Evolutionary conservation across 805 yeast genomes (phyloP).

Genomic region (Hanseniaspora lachancei): DNA sequence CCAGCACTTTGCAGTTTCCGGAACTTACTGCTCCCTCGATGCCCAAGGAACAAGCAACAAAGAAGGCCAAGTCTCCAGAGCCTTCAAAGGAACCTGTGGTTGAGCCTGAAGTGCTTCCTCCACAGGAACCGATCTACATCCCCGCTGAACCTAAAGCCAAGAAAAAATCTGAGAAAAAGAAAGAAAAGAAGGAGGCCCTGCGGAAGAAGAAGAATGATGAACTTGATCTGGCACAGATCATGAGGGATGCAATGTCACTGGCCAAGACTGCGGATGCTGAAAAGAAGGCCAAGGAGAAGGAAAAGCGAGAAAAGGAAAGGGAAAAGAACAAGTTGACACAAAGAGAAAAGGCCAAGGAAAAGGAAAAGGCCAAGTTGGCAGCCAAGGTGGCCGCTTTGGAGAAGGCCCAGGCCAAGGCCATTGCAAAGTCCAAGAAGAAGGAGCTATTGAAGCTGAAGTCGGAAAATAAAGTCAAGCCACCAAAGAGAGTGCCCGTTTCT

Average conservation of each 20-base stretch:
- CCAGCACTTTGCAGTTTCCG: slow-evolving; percentile 5
- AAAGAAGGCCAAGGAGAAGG: not conserved
- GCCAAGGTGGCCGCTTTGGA: not conserved
- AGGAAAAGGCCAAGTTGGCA: slow-evolving; percentile 1
- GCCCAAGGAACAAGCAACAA: not conserved
- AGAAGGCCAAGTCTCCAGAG: not conserved
- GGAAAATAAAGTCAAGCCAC: slow-evolving; percentile 10
- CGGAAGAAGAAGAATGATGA: slow-evolving; percentile 29
- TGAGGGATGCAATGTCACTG: slow-evolving; percentile 65
- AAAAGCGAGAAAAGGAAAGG: slow-evolving; percentile 19
- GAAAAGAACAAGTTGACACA: slow-evolving; percentile 21
- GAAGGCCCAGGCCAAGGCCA: slow-evolving; percentile 7
- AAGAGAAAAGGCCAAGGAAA: slow-evolving; percentile 21
- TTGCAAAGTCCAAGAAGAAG: slow-evolving; percentile 17
- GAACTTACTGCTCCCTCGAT: not conserved
- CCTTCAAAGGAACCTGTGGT: not conserved
- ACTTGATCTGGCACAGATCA: slow-evolving; percentile 55
- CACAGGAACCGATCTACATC: not conserved
- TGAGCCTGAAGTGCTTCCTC: not conserved
- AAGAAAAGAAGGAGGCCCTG: not conserved
- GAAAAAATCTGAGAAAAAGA: slow-evolving; percentile 11
- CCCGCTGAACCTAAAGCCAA: not conserved
- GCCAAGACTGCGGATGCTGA: slow-evolving; percentile 43
- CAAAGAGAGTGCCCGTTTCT: slow-evolving; percentile 15
- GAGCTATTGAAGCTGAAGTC: slow-evolving; percentile 12